A percentile compares a stretch with the other conserved stretches of the same genome.
Conservation (phyloP, 352 stramenopile genomes). For the Phytophthora litchii region DNA sequence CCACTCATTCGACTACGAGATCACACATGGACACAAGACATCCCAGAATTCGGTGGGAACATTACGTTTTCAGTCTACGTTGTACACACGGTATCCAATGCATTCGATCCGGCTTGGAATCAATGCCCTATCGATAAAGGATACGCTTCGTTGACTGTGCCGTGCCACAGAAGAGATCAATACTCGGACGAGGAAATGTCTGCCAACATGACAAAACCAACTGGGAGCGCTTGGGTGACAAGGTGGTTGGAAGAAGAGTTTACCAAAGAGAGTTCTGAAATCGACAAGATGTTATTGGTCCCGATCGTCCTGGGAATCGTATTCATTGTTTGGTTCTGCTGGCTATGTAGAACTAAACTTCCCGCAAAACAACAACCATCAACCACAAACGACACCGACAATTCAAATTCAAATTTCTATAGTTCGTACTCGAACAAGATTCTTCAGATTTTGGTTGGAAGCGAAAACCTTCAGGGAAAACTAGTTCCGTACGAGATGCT, state of each 20-base stretch:
- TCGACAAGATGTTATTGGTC: slow-evolving; percentile 6
- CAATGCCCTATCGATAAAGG: slow-evolving; percentile 4
- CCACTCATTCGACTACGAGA: slow-evolving; percentile 26
- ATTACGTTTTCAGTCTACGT: slow-evolving; percentile 25
- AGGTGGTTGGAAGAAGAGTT: slow-evolving; percentile 27
- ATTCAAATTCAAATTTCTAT: slow-evolving; percentile 26
- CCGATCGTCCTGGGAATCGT: slow-evolving; percentile 13
- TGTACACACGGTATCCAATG: slow-evolving; percentile 24
- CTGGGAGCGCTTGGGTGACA: slow-evolving; percentile 20
- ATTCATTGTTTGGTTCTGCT: slow-evolving; percentile 11
- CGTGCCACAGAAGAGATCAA: slow-evolving; percentile 12
- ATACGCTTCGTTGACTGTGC: slow-evolving; percentile 24
- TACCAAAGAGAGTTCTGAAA: neutral
- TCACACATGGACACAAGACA: slow-evolving; percentile 23
- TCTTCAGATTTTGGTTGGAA: slow-evolving; percentile 24
- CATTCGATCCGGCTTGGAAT: slow-evolving; percentile 10
- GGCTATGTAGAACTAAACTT: neutral
- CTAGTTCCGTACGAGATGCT: slow-evolving; percentile 27
- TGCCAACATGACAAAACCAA: slow-evolving; percentile 13
- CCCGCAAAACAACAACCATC: neutral
- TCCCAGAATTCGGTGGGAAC: slow-evolving; percentile 2
- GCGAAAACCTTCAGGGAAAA: slow-evolving; percentile 19
- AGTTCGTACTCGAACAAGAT: slow-evolving; percentile 24
- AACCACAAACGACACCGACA: neutral
- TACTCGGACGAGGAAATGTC: slow-evolving; percentile 8